Evolutionary conservation across 1,139 yeast genomes (phyloP), one percentile per base, ranked within the genome.

Genomic region (Citeromyces hawaiiensis): DNA sequence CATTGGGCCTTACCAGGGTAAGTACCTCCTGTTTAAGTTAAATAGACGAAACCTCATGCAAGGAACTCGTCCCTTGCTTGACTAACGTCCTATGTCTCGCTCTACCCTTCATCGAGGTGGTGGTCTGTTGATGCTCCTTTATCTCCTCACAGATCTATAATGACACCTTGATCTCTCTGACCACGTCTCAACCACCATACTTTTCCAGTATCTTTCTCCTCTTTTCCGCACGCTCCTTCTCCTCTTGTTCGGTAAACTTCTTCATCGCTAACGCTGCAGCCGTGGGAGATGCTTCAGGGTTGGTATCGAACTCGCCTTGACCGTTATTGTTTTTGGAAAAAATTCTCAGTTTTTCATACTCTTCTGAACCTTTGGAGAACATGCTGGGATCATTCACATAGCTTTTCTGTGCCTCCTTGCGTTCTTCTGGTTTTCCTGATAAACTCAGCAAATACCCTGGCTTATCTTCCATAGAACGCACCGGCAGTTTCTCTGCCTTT

Each of bases 271-370:
- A 43, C 62, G 66, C 60, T 50, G 72, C 66, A 36, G 70, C 68
- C 0, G 85, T 76, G 4, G 85, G 85, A 40, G 73, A 71, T 2
- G 78, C 77, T 45, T 74, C 80, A 33, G 72, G 51, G 45, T 68
- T 66, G 21, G 62, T 52, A 16, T 61, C 56, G 40, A 64, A 55
- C 46, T 72, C 69, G 4, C 63, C 57, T 35, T 63, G 60, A 4
- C 61, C 54, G 3, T 53, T 53, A 9, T 50, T 45, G 45, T 60
- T 57, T 45, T 72, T 76, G 45, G 69, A 48, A 36, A 58, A 56
- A 39, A 66, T 70, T 47, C 71, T 65, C 38, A 68, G 68, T 15
- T 57, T 53, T 2, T 77, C 79, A 40, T 76, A 77, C 5, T 73
- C 76, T 7, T 66, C 63, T 19, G 66, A 52, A 43, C 68, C 63